Conservation (phyloP, 148 eudicot genomes). For the Fallopia convolvulus region DNA sequence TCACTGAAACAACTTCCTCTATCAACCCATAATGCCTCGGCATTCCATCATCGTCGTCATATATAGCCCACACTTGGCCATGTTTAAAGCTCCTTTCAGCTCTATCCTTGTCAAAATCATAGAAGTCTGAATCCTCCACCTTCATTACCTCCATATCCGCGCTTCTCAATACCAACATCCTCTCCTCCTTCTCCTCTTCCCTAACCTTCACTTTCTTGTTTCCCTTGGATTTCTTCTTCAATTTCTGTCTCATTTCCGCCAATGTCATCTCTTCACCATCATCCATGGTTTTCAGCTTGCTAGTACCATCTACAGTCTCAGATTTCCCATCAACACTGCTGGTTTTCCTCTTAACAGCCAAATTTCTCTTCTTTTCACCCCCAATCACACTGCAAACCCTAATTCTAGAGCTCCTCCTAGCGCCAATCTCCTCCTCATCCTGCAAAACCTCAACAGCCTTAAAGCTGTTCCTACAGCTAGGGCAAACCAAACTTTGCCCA, state of each 20-base stretch:
- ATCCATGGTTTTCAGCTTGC: neutral
- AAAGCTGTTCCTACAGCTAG: slow-evolving; percentile 51
- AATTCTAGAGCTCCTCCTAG: slow-evolving; percentile 19
- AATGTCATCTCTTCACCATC: slow-evolving; percentile 44
- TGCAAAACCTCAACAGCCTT: slow-evolving; percentile 41
- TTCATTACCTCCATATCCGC: slow-evolving; percentile 54
- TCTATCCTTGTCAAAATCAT: slow-evolving; percentile 78
- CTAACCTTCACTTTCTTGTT: slow-evolving; percentile 18
- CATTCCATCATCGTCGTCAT: slow-evolving; percentile 89
- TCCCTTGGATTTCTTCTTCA: slow-evolving; percentile 31
- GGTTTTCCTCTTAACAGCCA: slow-evolving; percentile 27
- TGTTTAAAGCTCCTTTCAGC: slow-evolving; percentile 66
- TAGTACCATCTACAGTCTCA: slow-evolving; percentile 15
- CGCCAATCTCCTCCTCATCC: slow-evolving; percentile 8
- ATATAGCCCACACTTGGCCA: slow-evolving; percentile 90
- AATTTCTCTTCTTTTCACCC: slow-evolving; percentile 16
- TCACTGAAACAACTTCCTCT: slow-evolving; percentile 50
- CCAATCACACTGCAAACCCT: slow-evolving; percentile 20
- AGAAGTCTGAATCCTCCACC: slow-evolving; percentile 80
- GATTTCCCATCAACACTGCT: slow-evolving; percentile 24
- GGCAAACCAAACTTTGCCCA: slow-evolving; percentile 58
- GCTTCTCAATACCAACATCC: slow-evolving; percentile 17
- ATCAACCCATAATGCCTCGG: slow-evolving; percentile 88
- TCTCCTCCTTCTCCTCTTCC: slow-evolving; percentile 23
- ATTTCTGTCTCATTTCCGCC: slow-evolving; percentile 49